Evolutionary conservation across 1,139 yeast species (phyloP).

Genomic region (Diutina neorugosa): DNA sequence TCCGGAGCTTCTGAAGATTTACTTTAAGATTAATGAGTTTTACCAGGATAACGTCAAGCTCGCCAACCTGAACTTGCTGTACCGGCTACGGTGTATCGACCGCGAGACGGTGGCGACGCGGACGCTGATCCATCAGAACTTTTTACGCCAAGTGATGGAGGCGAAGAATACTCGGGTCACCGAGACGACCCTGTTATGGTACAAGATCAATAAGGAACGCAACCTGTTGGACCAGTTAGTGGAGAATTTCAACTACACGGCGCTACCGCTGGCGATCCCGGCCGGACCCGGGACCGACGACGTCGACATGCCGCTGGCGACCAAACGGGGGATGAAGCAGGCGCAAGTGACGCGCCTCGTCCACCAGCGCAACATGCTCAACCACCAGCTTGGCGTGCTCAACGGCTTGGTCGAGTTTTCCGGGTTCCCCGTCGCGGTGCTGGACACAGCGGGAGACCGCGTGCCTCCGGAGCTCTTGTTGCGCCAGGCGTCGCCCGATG

Average conservation of each 20-base stretch:
- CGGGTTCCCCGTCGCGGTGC: conserved; percentile 62
- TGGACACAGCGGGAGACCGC: conserved; percentile 14
- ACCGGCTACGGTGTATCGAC: conserved; percentile 65
- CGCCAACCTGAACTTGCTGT: conserved; percentile 59
- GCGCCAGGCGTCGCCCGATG: conserved; percentile 46
- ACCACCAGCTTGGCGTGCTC: conserved; percentile 45
- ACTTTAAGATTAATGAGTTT: conserved; percentile 58
- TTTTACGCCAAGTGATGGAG: conserved; percentile 57
- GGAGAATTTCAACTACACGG: conserved; percentile 27
- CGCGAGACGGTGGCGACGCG: conserved; percentile 73
- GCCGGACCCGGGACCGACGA: conserved; percentile 1
- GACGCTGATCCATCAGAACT: conserved; percentile 78
- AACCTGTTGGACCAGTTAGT: conserved; percentile 69
- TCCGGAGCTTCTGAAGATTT: conserved; percentile 62
- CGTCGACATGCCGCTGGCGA: conserved; percentile 11
- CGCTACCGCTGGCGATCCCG: conserved; percentile 16
- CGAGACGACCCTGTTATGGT: conserved; percentile 81
- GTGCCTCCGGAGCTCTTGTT: conserved; percentile 23
- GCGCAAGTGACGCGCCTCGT: conserved; percentile 33
- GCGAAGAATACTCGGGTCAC: conserved; percentile 52
- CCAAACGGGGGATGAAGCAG: conserved; percentile 27
- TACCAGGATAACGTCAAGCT: conserved; percentile 58
- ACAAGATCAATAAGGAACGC: conserved; percentile 81
- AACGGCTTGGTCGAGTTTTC: conserved; percentile 44
- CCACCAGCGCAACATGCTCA: conserved; percentile 39